A percentile compares a stretch with the other conserved stretches of the same genome.
Conservation (phyloP, 345 rosid species). For the Punica granatum region DNA sequence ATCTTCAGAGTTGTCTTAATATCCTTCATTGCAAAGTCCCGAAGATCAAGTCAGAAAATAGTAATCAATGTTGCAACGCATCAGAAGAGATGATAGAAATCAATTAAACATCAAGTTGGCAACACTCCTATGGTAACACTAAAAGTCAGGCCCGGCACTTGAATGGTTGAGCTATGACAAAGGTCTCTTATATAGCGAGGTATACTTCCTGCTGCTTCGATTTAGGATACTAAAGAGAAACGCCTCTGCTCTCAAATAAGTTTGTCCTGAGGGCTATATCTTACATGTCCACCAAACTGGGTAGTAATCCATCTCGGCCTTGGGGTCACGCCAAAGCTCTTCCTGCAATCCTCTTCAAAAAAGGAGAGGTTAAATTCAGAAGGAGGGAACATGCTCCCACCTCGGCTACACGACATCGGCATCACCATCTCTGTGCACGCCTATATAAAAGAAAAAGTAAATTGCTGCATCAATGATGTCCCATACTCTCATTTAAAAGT, state of each 20-base stretch:
- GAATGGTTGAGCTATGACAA: too few species aligned
- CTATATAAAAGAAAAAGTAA: slow-evolving; percentile 21
- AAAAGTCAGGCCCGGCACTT: too few species aligned
- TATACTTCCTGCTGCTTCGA: neutral
- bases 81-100: neutral
- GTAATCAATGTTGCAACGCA: neutral
- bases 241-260: neutral
- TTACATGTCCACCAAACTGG: slow-evolving; percentile 85
- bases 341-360: slow-evolving; percentile 58
- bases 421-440: slow-evolving; percentile 96
- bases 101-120: neutral
- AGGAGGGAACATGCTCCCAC: slow-evolving; percentile 64
- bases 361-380: slow-evolving; percentile 56
- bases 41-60: neutral
- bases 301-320: slow-evolving; percentile 83
- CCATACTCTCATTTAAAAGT: neutral
- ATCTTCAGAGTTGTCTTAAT: slow-evolving; percentile 48
- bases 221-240: neutral
- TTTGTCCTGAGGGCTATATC: slow-evolving; percentile 2
- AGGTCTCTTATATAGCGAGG: too few species aligned
- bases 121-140: neutral
- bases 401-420: slow-evolving; percentile 69
- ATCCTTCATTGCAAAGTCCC: slow-evolving; percentile 39
- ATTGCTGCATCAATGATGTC: neutral
- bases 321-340: slow-evolving; percentile 49